These are phyloP conservation scores for Cichorium intybus DNA, from an alignment of 140 eudicot genomes.

Conservation along the genomic window DNA sequence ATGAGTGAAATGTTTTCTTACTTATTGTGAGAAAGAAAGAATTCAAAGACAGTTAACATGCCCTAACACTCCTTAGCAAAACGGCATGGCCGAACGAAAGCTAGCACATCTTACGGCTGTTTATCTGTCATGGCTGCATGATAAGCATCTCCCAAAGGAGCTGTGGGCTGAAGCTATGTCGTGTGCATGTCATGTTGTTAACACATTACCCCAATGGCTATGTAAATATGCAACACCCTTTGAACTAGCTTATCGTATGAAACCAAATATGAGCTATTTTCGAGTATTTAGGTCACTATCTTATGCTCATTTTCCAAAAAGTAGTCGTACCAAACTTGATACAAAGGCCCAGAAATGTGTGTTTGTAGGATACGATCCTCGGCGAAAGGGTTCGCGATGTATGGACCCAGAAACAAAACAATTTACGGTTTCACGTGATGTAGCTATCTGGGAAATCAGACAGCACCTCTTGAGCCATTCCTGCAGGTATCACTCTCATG, in stretches of 20 bases:
- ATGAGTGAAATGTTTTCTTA: no score
- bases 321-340: background rate
- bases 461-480: background rate
- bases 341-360: no score
- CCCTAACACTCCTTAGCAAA: background rate
- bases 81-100: background rate
- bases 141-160: background rate
- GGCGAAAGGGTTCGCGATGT: slow-evolving; percentile 9
- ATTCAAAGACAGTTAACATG: background rate
- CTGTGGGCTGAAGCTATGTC: slow-evolving; percentile 4
- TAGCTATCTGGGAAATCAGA: background rate
- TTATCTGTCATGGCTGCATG: slow-evolving; percentile 7
- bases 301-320: background rate
- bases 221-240: background rate
- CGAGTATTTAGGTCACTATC: background rate
- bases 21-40: background rate
- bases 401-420: background rate
- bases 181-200: slow-evolving; percentile 7
- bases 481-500: background rate
- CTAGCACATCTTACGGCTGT: background rate
- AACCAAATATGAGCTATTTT: background rate
- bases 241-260: background rate
- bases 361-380: background rate
- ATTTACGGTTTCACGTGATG: background rate
- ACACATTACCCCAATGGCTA: background rate